Base-by-base conservation (phyloP, 202 grass and related monocot genomes). In the Musa balbisiana region DNA sequence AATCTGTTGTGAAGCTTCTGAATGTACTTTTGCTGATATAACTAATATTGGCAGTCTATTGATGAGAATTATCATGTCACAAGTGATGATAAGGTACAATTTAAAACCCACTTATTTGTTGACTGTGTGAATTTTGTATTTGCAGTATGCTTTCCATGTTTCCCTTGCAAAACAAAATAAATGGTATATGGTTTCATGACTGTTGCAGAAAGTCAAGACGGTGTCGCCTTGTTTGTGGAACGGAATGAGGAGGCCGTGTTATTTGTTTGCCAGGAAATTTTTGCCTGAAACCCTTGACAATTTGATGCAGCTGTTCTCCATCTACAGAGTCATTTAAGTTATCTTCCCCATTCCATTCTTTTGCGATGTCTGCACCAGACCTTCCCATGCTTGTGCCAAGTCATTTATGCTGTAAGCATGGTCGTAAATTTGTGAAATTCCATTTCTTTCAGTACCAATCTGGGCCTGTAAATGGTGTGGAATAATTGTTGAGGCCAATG, bases 181-280 rank as follows among this genome's bases (percentile, higher is more conserved):
- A 71, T 0, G 27, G 27, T 27, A 27, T 27, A 0, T 27, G 27
- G 60, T 78, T 62, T 62, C 58, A 5, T 9, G 76, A 52, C 55
- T 67, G 49, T 83, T 82, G 79, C 83, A 98, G 94, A 98, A 92
- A 88, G n/a, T 88, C 43, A 3, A 83, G 69, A 93, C 72, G 26
- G 76, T 69, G 81, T 83, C 74, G 53, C 88, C 94, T 15, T 98
- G 94, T 79, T 83, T 93, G 69, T 93, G 94, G 94, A 97, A 97
- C 21, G 90, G 94, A 68, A 87, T 79, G 24, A 89, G 86, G 86
- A 89, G 90, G 80, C 88, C 94, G 23, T 97, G 94, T 78, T 93
- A 93, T 67, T 87, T 97, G 74, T 97, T 97, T 76, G 94, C 90
- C 67, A 88, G 94, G 60, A 97, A 91, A 67, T 97, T 97, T 74